Evolutionary conservation across 768 basidiomycete species (phyloP), one percentile per base, ranked within the genome.

Genomic region (Chiua virens): DNA sequence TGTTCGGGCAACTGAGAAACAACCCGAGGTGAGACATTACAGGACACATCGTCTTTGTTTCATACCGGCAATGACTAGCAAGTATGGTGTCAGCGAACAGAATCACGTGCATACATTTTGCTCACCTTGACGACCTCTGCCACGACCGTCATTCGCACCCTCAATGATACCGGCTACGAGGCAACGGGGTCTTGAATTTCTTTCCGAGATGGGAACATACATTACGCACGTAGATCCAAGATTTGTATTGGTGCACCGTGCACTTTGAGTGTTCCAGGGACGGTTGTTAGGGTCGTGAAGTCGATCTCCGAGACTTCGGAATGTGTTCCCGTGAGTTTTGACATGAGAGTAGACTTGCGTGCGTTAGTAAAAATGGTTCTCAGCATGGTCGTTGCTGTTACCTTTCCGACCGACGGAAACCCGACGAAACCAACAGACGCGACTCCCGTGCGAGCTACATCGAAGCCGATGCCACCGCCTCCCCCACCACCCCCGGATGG

Each of bases 191-290:
- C 45, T 38, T 42, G 8, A 27, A 28, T 30, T 48, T 20, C 21
- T 34, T 34, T 17, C 17, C 34, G 17, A 34, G 17, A 13, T 25
- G 13, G 30, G 21, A 25, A 36, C 17, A 42, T 2, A 17, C 8
- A n/a, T 13, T 21, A 75, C 87, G 64, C 62, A 91, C 90, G 93
- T 51, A 95, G 72, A 77, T 95, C 92, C 13, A 95, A 76, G 55
- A 98, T 94, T 62, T 98, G 96, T 61, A 98, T 93, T 27, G 93
- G 92, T 20, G 96, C 94, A 27, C 96, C 96, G 58, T 98, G 95
- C 2, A 97, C 91, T 64, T 89, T 92, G 41, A 99, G 62, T 1
- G 93, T 97, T 34, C 95, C 95, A 14, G 95, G 95, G 7, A 98
- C 94, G 15, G 95, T 98, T 6, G 92, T 95, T 25, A 95, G 82